Conservation (phyloP, 108 stramenopile species). For the Cyclotella baltica region DNA sequence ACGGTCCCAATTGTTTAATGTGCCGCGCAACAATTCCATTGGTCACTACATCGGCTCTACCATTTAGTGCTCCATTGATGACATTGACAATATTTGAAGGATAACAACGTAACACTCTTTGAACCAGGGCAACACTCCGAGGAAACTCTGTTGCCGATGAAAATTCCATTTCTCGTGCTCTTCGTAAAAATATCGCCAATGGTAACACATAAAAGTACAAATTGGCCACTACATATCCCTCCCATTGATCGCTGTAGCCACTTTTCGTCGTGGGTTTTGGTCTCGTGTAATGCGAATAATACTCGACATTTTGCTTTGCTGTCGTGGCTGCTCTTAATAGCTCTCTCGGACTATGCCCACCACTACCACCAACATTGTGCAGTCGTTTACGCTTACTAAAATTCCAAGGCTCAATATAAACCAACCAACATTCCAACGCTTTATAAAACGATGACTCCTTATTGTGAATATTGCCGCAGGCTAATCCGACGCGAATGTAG, state of each 20-base stretch:
- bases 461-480: constrained; percentile 78
- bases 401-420: constrained; percentile 93
- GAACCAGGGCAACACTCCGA: constrained; percentile 59
- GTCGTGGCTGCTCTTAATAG: constrained; percentile 48
- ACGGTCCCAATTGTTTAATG: constrained; percentile 61
- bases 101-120: constrained; percentile 82
- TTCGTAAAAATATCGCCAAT: constrained; percentile 85
- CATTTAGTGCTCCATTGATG: constrained; percentile 61
- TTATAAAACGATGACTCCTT: constrained; percentile 66
- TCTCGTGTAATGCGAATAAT: constrained; percentile 34
- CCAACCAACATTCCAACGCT: constrained; percentile 82
- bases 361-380: neutral
- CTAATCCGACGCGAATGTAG: constrained; percentile 72
- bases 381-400: constrained; percentile 43
- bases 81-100: constrained; percentile 67
- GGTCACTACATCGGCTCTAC: constrained; percentile 39
- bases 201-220: constrained; percentile 82
- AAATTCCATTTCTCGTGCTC: constrained; percentile 92
- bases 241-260: constrained; percentile 72
- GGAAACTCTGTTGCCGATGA: constrained; percentile 59
- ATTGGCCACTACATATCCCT: constrained; percentile 84
- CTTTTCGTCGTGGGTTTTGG: constrained; percentile 69
- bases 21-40: constrained; percentile 58
- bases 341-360: neutral
- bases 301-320: constrained; percentile 35